Percentiles rank a stretch among this genome's conserved stretches.
Evolutionary conservation across 805 yeast species (phyloP).

Genomic region (Pichia pseudocactophila): DNA sequence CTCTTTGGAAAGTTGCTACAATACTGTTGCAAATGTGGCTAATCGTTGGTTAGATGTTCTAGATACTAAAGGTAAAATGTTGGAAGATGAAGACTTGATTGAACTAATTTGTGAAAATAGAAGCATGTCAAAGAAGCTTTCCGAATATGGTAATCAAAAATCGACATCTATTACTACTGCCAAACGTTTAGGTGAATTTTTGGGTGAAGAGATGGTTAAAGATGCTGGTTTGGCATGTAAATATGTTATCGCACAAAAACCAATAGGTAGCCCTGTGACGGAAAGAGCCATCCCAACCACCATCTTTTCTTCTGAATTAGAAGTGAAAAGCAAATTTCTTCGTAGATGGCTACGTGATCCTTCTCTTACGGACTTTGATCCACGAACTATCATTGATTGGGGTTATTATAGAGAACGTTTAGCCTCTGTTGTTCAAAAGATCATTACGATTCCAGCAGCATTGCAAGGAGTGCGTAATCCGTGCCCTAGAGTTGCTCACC

Average conservation of each 20-base stretch:
- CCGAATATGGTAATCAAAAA: slow-evolving; percentile 83
- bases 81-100: slow-evolving; percentile 90
- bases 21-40: slow-evolving; percentile 85
- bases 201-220: slow-evolving; percentile 93
- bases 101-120: slow-evolving; percentile 94
- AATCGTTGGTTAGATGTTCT: slow-evolving; percentile 93
- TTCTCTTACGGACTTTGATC: slow-evolving; percentile 70
- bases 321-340: slow-evolving; percentile 62
- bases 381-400: slow-evolving; percentile 89
- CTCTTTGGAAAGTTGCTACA: slow-evolving; percentile 71
- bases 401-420: slow-evolving; percentile 81
- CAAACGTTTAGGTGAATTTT: slow-evolving; percentile 80
- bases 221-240: slow-evolving; percentile 95
- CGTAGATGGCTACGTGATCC: slow-evolving; percentile 84
- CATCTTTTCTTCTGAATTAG: slow-evolving; percentile 74
- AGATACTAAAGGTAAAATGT: slow-evolving; percentile 74
- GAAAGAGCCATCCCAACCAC: slow-evolving; percentile 97
- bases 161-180: slow-evolving; percentile 97
- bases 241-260: slow-evolving; percentile 79
- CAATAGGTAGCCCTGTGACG: slow-evolving; percentile 81
- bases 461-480: slow-evolving; percentile 82
- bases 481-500: slow-evolving; percentile 89
- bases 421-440: slow-evolving; percentile 88
- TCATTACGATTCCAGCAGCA: slow-evolving; percentile 96
- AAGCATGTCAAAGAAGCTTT: slow-evolving; percentile 86